Evolutionary conservation across 345 rosid species (phyloP), one percentile per base, ranked within the genome.

Genomic region (Trapa incisa): DNA sequence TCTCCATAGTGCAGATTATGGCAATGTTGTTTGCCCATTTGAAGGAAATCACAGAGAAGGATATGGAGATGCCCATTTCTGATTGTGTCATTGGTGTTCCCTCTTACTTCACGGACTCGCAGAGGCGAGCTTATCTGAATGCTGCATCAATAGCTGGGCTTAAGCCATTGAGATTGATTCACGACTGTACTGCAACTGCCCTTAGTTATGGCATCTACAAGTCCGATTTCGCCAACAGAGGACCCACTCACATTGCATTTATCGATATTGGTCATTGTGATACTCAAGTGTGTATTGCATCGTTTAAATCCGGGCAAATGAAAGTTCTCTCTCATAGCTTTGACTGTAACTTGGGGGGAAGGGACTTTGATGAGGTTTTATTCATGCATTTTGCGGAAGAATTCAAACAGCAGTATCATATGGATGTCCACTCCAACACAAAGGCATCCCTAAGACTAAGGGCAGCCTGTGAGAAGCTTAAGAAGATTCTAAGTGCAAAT

Each of bases 51-150:
- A 48, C 86, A 0, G 86, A 78, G 83, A 81, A 80, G 70, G 77
- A 75, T 68, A 61, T 82, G 78, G 84, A 77, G 71, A 77, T 74
- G 70, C 77, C 85, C 11, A 77, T 85, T 37, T 35, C 43, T 2
- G 85, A 85, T 68, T 82, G 89, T 48, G 89, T 85, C 66, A 80
- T 82, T 66, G 85, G 89, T 61, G 53, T 85, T 64, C 89, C 89
- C 45, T 82, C 86, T 11, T 80, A 85, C 77, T 85, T 82, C 68
- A 75, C 85, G 0, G 89, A 85, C 60, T 73, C 83, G 76, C 87
- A 82, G 77, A 80, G 89, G 71, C 77, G 76, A 36, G 81, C 84
- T 17, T 85, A 85, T 76, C 68, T 81, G 71, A 75, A 77, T 76
- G 85, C 89, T 65, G 86, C 86, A 53, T 15, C 62, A 3, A 82